phyloP scores from a whole-genome alignment of 2,329 filamentous ascomycete species.

The Cercospora beticola region DNA sequence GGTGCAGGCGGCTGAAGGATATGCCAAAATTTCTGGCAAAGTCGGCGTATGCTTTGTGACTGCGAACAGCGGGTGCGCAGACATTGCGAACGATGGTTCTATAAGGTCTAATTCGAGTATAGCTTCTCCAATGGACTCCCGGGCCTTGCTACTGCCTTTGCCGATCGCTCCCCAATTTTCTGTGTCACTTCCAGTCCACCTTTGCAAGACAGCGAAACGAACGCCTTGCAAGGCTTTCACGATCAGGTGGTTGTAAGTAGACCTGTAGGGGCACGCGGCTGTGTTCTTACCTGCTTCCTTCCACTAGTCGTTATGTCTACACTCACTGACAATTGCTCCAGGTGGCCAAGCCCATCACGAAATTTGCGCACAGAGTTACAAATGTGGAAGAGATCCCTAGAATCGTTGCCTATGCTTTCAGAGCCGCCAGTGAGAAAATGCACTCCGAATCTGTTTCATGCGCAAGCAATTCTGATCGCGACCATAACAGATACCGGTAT shows the following conservation, averaged over 20 bases:
- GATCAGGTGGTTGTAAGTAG: slow-evolving; percentile 46
- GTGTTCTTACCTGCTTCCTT: neutral
- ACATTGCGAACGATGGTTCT: neutral
- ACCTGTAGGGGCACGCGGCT: neutral
- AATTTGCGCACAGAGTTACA: slow-evolving; percentile 49
- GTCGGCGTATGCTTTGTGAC: slow-evolving; percentile 51
- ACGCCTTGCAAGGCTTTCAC: slow-evolving; percentile 49
- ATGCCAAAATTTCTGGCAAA: slow-evolving; percentile 47
- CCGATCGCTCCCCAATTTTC: slow-evolving; percentile 48
- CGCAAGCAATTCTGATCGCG: neutral
- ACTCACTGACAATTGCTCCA: neutral
- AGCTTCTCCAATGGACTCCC: slow-evolving; percentile 50
- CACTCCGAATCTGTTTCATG: neutral
- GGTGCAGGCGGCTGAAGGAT: slow-evolving; percentile 50
- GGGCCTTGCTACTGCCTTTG: slow-evolving; percentile 48
- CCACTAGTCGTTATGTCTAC: neutral
- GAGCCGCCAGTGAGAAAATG: slow-evolving; percentile 33
- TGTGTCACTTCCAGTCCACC: slow-evolving; percentile 49
- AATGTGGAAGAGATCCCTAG: slow-evolving; percentile 48
- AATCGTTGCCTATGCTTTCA: slow-evolving; percentile 46
- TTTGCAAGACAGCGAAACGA: slow-evolving; percentile 48
- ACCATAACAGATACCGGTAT: slow-evolving; percentile 37
- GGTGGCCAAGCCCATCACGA: slow-evolving; percentile 44
- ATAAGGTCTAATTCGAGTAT: neutral
- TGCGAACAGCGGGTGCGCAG: slow-evolving; percentile 47